A percentile compares a stretch with the other conserved stretches of the same genome.
Evolutionary conservation across 2,329 filamentous ascomycete genomes (phyloP).

Genomic region (Trichoderma sp.): DNA sequence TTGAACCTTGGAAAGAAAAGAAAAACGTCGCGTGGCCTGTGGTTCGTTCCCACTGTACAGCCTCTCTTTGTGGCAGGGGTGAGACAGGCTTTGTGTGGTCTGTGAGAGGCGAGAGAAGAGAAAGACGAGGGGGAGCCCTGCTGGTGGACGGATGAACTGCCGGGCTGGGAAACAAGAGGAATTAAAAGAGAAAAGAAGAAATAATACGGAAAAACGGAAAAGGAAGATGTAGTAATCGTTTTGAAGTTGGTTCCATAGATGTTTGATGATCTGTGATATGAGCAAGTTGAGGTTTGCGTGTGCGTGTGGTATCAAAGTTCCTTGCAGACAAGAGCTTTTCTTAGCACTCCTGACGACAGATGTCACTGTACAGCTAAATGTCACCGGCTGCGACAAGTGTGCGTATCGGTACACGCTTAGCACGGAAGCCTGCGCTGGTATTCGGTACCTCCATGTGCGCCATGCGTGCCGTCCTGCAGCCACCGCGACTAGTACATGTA

Average conservation of each 20-base stretch:
- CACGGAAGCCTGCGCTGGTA: not conserved
- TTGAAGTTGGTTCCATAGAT: not conserved
- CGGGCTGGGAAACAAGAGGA: not conserved
- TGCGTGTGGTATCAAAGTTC: not conserved
- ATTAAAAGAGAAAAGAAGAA: not conserved
- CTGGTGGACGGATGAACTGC: not conserved
- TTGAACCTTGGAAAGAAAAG: not conserved
- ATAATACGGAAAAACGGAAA: not conserved
- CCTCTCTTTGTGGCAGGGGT: not conserved
- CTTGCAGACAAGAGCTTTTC: not conserved
- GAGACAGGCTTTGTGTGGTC: not conserved
- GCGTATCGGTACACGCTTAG: not conserved
- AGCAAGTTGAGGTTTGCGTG: not conserved
- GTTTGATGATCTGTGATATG: not conserved
- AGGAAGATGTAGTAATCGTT: not conserved
- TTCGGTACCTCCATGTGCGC: not conserved
- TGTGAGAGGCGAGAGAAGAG: not conserved
- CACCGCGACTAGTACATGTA: not conserved
- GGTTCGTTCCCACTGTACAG: constrained; percentile 7
- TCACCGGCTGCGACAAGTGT: not conserved
- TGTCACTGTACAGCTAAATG: not conserved
- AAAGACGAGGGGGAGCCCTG: not conserved
- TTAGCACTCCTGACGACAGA: not conserved
- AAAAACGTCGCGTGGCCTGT: constrained; percentile 7
- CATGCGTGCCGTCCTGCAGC: not conserved